phyloP scores from a whole-genome alignment of 495 filamentous ascomycete genomes.

The Alectoria sarmentosa region DNA sequence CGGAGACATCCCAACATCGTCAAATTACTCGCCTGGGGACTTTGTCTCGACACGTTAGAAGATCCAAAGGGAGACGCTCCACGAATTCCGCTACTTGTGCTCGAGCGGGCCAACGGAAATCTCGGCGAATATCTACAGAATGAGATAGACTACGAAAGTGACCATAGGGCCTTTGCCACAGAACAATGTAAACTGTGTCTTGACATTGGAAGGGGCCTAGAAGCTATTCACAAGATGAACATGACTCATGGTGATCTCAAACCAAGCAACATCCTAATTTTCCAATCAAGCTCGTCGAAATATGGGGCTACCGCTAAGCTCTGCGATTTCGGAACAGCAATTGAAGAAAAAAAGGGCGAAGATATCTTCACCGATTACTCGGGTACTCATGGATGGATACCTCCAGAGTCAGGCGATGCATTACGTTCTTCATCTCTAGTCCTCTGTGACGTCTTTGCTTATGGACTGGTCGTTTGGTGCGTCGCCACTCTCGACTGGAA shows the following conservation, averaged over 20 bases:
- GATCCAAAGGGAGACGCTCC: not conserved
- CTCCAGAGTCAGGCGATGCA: not conserved
- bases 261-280: not conserved
- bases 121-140: not conserved
- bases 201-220: not conserved
- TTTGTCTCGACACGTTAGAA: not conserved
- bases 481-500: not conserved
- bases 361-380: not conserved
- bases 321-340: not conserved
- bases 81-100: not conserved
- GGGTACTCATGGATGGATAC: not conserved
- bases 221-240: not conserved
- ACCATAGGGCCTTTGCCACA: not conserved
- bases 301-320: not conserved
- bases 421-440: not conserved
- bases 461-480: not conserved
- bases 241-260: not conserved
- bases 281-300: not conserved
- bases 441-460: not conserved
- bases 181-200: not conserved
- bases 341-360: not conserved
- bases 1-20: not conserved
- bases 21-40: not conserved
- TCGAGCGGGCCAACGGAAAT: not conserved
- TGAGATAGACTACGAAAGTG: not conserved